These are phyloP conservation scores for Talaromyces sp. DNA, from an alignment of 2,329 filamentous ascomycete genomes.

Conservation along the genomic window DNA sequence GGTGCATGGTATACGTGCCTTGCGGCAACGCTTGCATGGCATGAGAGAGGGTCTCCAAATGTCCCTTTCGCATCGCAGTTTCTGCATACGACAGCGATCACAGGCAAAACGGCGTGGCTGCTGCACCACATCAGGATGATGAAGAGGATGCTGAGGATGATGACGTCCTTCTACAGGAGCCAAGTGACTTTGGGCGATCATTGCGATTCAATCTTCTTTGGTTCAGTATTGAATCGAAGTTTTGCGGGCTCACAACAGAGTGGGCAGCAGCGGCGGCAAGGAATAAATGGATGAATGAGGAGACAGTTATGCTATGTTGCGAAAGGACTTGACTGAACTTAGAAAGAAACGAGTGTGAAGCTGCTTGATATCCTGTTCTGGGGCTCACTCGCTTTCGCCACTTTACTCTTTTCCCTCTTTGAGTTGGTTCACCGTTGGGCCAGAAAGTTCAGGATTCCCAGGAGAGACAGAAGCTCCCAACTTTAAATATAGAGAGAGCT, in stretches of 20 bases:
- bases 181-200: constrained; percentile 17
- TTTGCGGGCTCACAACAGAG: neutral
- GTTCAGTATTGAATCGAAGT: neutral
- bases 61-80: constrained; percentile 20
- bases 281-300: too few species aligned
- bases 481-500: neutral
- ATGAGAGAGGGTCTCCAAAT: constrained; percentile 19
- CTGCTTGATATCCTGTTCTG: neutral
- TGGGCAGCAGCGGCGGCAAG: neutral
- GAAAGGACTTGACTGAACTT: neutral
- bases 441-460: neutral
- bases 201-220: neutral
- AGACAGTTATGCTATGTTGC: neutral
- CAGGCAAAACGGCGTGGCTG: constrained; percentile 21
- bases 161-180: constrained; percentile 8
- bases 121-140: constrained; percentile 14
- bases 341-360: neutral
- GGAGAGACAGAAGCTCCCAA: neutral
- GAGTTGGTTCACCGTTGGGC: neutral
- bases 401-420: neutral
- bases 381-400: constrained; percentile 5
- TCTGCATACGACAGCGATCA: constrained; percentile 20
- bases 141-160: constrained; percentile 3
- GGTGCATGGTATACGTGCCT: constrained; percentile 16
- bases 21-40: constrained; percentile 21